A percentile compares a stretch with the other conserved stretches of the same genome.
Conservation (phyloP, 768 basidiomycete genomes). For the Boletus reticulatus region DNA sequence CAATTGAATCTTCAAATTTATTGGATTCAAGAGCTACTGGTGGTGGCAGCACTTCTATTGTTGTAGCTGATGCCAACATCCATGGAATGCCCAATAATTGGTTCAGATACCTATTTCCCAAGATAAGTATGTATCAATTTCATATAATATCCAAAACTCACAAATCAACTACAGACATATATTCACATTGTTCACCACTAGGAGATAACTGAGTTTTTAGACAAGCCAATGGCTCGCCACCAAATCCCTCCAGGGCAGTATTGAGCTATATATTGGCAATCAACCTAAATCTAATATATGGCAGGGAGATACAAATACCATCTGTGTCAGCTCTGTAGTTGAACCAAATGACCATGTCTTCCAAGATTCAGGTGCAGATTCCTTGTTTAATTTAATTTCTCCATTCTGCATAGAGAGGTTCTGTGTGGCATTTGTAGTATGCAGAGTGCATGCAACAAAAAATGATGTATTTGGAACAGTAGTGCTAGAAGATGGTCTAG, state of each 20-base stretch:
- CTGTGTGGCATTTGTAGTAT: neutral
- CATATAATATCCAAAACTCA: neutral
- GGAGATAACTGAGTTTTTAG: neutral
- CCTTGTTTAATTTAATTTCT: neutral
- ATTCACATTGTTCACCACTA: neutral
- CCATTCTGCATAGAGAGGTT: constrained; percentile 5
- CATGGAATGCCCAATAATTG: neutral
- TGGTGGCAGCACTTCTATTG: neutral
- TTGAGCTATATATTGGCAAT: neutral
- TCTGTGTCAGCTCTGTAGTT: neutral
- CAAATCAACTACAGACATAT: neutral
- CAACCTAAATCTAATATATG: neutral
- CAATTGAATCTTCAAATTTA: constrained; percentile 5
- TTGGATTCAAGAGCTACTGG: neutral
- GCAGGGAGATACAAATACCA: neutral
- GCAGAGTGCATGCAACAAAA: constrained; percentile 8
- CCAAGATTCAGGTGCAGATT: neutral
- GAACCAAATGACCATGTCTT: constrained; percentile 1
- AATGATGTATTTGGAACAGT: neutral
- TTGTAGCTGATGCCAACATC: neutral
- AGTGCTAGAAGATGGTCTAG: neutral
- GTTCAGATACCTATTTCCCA: neutral
- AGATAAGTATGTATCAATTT: neutral
- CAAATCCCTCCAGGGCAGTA: neutral
- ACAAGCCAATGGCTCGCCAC: too few species aligned